Evolutionary conservation across 2,329 filamentous ascomycete species (phyloP).

Genomic region (Fusarium abutilonis): DNA sequence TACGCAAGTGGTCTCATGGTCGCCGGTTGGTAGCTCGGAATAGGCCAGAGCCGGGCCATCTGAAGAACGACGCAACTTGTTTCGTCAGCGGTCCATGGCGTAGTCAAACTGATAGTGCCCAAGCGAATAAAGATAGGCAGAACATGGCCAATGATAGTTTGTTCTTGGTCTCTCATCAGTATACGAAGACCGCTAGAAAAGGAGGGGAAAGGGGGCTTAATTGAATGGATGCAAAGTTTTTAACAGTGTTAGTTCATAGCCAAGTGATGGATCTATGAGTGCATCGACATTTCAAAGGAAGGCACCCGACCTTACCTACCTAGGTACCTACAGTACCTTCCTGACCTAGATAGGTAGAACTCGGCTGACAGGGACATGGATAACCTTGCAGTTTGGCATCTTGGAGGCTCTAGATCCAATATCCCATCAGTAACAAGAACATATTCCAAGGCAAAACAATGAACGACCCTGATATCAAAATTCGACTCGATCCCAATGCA

Average conservation of each 20-base stretch:
- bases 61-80: slow-evolving; percentile 35
- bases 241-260: slow-evolving; percentile 3
- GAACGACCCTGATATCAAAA: slow-evolving; percentile 4
- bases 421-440: slow-evolving; percentile 3
- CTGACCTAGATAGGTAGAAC: not conserved
- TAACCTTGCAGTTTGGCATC: slow-evolving; percentile 12
- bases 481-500: slow-evolving; percentile 2
- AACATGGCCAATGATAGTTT: slow-evolving; percentile 21
- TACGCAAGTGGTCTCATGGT: slow-evolving; percentile 39
- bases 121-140: slow-evolving; percentile 15
- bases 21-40: slow-evolving; percentile 28
- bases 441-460: slow-evolving; percentile 22
- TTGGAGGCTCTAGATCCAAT: slow-evolving; percentile 4
- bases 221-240: slow-evolving; percentile 28
- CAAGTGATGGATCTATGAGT: slow-evolving; percentile 9
- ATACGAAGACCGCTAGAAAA: slow-evolving; percentile 8
- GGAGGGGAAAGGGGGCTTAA: slow-evolving; percentile 6
- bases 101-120: slow-evolving; percentile 26
- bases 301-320: not conserved
- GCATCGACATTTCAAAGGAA: not conserved
- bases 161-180: slow-evolving; percentile 13
- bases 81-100: slow-evolving; percentile 39
- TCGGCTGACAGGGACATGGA: slow-evolving; percentile 20
- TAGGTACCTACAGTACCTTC: slow-evolving; percentile 21
- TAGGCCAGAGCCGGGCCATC: slow-evolving; percentile 37